Evolutionary conservation across 495 filamentous ascomycete species (phyloP).

Genomic region (Penicillium robsamsonii): DNA sequence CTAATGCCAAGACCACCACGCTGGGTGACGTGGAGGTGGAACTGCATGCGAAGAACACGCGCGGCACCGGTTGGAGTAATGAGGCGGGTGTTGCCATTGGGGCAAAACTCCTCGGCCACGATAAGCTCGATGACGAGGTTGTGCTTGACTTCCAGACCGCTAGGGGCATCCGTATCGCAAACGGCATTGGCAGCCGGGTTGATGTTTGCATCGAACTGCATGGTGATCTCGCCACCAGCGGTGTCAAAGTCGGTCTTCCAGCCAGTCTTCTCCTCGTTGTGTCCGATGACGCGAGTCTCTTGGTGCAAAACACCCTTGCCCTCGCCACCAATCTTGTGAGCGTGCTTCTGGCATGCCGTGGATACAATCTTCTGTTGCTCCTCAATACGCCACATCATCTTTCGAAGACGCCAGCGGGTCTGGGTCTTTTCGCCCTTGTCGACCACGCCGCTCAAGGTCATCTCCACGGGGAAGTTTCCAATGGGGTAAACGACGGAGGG

Average conservation of each 20-base stretch:
- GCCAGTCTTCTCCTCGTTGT: slow-evolving; percentile 73
- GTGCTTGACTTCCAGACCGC: slow-evolving; percentile 77
- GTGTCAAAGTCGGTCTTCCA: slow-evolving; percentile 93
- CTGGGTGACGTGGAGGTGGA: slow-evolving; percentile 76
- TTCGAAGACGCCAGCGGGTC: slow-evolving; percentile 82
- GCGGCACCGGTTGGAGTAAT: slow-evolving; percentile 87
- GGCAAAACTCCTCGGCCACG: slow-evolving; percentile 85
- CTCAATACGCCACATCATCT: slow-evolving; percentile 90
- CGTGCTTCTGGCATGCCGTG: slow-evolving; percentile 76
- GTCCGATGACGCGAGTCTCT: slow-evolving; percentile 71
- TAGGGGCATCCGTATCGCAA: slow-evolving; percentile 78
- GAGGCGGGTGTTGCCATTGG: slow-evolving; percentile 63
- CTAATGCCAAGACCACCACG: slow-evolving; percentile 84
- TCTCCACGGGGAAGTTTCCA: slow-evolving; percentile 72
- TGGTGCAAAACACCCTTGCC: slow-evolving; percentile 77
- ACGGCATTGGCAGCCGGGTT: slow-evolving; percentile 59
- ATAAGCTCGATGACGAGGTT: slow-evolving; percentile 89
- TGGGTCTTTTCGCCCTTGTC: slow-evolving; percentile 60
- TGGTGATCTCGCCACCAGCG: slow-evolving; percentile 69
- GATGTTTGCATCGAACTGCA: slow-evolving; percentile 76
- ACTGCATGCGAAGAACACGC: slow-evolving; percentile 90
- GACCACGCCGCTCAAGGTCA: slow-evolving; percentile 77
- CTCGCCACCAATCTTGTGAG: slow-evolving; percentile 65
- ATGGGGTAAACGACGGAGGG: slow-evolving; percentile 84
- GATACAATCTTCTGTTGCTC: slow-evolving; percentile 78